Evolutionary conservation across 2,329 filamentous ascomycete species (phyloP), one percentile per base, ranked within the genome.

Genomic region (Fusarium sulawesiense): DNA sequence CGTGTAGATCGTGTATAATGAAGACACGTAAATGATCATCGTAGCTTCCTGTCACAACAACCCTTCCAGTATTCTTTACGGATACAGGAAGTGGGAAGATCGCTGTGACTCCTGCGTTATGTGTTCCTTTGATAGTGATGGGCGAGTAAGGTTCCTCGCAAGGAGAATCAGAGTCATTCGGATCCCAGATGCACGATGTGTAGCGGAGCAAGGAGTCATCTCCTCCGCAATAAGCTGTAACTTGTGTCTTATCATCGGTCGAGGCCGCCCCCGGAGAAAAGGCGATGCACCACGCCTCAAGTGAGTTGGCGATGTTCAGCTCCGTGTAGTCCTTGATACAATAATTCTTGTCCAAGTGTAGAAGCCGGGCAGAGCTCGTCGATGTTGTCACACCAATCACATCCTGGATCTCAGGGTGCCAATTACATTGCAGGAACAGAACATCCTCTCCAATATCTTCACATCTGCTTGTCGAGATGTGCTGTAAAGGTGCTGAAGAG

Each of bases 11-110:
- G 27, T 81, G 77, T 13, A 88, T 80, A 2, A 85, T 78, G 50
- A 92, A 86, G 3, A 97, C 83, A 14, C 95, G 88, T 20, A 98
- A 83, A 65, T 86, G 84, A 73, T 98, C 94, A 74, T 98, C 96
- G 76, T 98, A 99, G 76, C 93, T 97, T 6, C 96, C 96, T 0
- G 94, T 98, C 4, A 97, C 75, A 4, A 97, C 79, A 7, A 96
- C 76, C 6, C 85, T 83, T 2, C 84, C 83, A 5, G 82, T 81
- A 11, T 85, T 82, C 11, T 77, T 71, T 0, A 76, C 71, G 3
- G 78, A 74, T 4, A 82, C 21, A 2, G 84, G 76, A 4, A 97
- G 81, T 0, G 94, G 93, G 4, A 98, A 80, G 56, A 98, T 96
- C 3, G 93, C 89, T 0, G 94, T 97, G 2, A 98, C 92, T 13